A percentile compares a stretch with the other conserved stretches of the same genome.
These are phyloP conservation scores for Microbotryum violaceum DNA, from an alignment of 1,284 basidiomycete species.

Conservation along the genomic window DNA sequence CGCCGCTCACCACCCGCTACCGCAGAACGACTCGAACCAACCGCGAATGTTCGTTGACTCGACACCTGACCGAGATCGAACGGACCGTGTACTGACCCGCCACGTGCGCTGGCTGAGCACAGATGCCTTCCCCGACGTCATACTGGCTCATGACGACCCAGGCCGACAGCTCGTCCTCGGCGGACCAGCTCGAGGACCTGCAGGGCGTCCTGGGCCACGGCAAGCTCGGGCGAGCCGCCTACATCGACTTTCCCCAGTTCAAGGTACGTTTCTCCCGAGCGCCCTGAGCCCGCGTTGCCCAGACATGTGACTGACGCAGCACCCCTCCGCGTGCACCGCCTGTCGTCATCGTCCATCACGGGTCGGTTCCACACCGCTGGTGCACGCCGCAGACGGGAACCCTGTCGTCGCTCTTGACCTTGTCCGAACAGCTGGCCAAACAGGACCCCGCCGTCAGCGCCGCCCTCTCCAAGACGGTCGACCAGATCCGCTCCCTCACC, in stretches of 20 bases:
- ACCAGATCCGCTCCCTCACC: constrained; percentile 75
- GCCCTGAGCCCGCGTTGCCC: no score
- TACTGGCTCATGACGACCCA: constrained; percentile 52
- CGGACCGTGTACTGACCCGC: no score
- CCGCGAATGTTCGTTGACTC: no score
- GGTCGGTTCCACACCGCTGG: background rate
- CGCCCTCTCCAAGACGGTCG: constrained; percentile 85
- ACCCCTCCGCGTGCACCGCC: background rate
- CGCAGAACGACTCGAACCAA: no score
- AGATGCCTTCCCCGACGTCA: constrained; percentile 48
- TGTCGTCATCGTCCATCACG: background rate
- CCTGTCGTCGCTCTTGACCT: constrained; percentile 75
- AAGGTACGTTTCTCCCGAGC: constrained; percentile 24
- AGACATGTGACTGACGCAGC: background rate
- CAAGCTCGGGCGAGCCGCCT: constrained; percentile 22
- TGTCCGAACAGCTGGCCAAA: constrained; percentile 90
- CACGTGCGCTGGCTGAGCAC: no score
- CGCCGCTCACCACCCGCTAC: no score
- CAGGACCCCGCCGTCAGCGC: constrained; percentile 80
- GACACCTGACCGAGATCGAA: no score
- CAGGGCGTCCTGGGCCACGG: constrained; percentile 39
- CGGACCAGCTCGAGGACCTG: constrained; percentile 46
- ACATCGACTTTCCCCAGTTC: constrained; percentile 32
- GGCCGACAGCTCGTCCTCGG: constrained; percentile 41
- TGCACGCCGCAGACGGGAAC: constrained; percentile 71